Evolutionary conservation across 192 early-diverging fungal species (phyloP), one percentile per base, ranked within the genome.

Genomic region (Lobulomyces angularis): DNA sequence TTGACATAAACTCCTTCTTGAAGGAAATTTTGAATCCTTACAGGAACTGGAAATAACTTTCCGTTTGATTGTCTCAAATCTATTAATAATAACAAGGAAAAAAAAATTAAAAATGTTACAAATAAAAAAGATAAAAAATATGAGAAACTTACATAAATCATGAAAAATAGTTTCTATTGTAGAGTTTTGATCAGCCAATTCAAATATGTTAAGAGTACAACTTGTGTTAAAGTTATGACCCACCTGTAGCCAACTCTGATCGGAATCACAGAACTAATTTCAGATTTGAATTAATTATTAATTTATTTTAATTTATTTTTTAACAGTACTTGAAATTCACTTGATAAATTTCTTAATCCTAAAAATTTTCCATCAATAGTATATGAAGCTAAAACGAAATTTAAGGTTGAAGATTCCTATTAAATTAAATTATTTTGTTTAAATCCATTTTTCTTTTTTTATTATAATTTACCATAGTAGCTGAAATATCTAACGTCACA

Each of bases 361-460:
- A 67, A 27, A 57, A 71, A 71, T 19, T 62, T 58, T 0, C 69
- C 69, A 19, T 64, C 62, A 18, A 68, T 16, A 12, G 50, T 29
- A 32, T 68, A 71, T 5, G 58, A 36, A 0, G 54, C 69, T 7
- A 71, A 45, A 0, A 65, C 55, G 40, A 67, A 55, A n/a, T 35
- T 27, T 3, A 69, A 32, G 12, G 27, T 9, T 32, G 31, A 32
- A 12, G 31, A 12, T 32, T 16, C 31, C 31, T 32, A 16, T 12
- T 12, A 32, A 32, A 32, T 32, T 16, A 32, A 32, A 32, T 12
- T 19, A 11, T 39, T 12, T 39, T 12, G 30, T 39, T 39, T 11
- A 39, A 30, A 16, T 12, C 12, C 30, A 39, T 39, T 12, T 12
- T 39, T 39, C 12, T 19, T 39, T 19, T 39, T 19, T 39, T 12